Evolutionary conservation across 2,329 filamentous ascomycete species (phyloP).

Genomic region (Alternaria sp.): DNA sequence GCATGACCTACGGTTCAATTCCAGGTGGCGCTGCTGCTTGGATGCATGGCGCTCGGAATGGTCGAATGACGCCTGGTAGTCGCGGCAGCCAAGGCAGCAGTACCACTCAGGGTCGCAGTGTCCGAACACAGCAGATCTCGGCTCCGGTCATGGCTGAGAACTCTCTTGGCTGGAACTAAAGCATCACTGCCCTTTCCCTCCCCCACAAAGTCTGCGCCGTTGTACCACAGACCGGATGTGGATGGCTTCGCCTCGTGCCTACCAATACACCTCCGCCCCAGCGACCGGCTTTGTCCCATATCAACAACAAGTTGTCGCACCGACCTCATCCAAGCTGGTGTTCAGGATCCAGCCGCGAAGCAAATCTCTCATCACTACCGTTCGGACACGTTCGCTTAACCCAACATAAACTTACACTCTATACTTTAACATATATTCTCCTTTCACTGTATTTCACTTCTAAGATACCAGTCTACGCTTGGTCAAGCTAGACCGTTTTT

Average conservation of each 20-base stretch:
- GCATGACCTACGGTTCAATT: constrained; percentile 48
- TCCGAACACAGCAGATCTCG: constrained; percentile 77
- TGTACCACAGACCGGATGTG: constrained; percentile 39
- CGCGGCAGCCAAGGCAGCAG: constrained; percentile 46
- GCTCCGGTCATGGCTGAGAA: constrained; percentile 92
- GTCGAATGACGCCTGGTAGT: constrained; percentile 50
- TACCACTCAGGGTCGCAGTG: constrained; percentile 70
- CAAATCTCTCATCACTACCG: constrained; percentile 30
- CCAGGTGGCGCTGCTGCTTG: constrained; percentile 55
- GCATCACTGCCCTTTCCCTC: neutral
- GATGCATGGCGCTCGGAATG: constrained; percentile 53
- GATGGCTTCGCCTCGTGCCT: constrained; percentile 10
- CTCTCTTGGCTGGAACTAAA: constrained; percentile 92
- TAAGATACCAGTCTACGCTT: constrained; percentile 51
- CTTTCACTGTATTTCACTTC: constrained; percentile 45
- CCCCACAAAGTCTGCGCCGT: constrained; percentile 26
- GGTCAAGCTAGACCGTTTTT: constrained; percentile 44
- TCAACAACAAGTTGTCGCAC: constrained; percentile 4
- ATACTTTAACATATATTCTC: constrained; percentile 36
- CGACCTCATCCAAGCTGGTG: constrained; percentile 24
- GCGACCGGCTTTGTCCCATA: constrained; percentile 7
- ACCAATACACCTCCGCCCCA: constrained; percentile 28
- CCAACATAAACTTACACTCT: constrained; percentile 35
- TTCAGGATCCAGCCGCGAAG: constrained; percentile 18
- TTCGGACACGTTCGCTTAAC: constrained; percentile 47